phyloP scores from a whole-genome alignment of 1,284 basidiomycete genomes.

The Rhodotorula sp. region DNA sequence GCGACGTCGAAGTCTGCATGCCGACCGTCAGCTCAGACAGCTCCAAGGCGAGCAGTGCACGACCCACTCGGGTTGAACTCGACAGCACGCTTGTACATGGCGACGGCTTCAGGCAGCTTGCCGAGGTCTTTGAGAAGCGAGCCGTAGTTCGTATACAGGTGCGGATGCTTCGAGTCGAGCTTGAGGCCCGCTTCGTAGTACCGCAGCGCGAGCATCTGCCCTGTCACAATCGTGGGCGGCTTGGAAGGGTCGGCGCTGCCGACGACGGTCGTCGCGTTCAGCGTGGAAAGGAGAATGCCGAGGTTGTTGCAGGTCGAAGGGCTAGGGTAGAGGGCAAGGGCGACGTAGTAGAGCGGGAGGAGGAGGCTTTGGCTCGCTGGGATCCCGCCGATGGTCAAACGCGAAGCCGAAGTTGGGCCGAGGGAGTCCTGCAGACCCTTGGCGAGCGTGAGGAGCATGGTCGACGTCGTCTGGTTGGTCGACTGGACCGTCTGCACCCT shows the following conservation, averaged over 20 bases:
- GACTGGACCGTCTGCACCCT: constrained; percentile 30
- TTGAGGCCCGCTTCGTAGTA: constrained; percentile 61
- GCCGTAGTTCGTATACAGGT: constrained; percentile 63
- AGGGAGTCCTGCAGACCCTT: constrained; percentile 58
- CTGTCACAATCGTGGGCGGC: constrained; percentile 30
- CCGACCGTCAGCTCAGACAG: background rate
- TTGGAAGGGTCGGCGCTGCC: constrained; percentile 46
- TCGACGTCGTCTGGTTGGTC: constrained; percentile 54
- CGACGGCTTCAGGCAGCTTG: constrained; percentile 57
- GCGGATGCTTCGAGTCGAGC: constrained; percentile 60
- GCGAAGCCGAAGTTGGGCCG: constrained; percentile 36
- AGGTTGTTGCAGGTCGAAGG: constrained; percentile 63
- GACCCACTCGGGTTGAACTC: constrained; percentile 58
- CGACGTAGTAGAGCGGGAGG: constrained; percentile 61
- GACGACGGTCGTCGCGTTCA: constrained; percentile 48
- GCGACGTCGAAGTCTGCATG: constrained; percentile 54
- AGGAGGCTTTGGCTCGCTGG: constrained; percentile 56
- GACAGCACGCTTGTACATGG: constrained; percentile 58
- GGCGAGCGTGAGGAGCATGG: constrained; percentile 60
- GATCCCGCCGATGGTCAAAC: constrained; percentile 48
- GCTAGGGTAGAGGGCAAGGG: constrained; percentile 58
- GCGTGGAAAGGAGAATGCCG: constrained; percentile 60
- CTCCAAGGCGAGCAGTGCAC: background rate
- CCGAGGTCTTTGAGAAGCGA: constrained; percentile 63
- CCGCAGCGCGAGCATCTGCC: constrained; percentile 54